Base-by-base conservation (phyloP, 176 grass and related monocot species). In the Avena sativa region DNA sequence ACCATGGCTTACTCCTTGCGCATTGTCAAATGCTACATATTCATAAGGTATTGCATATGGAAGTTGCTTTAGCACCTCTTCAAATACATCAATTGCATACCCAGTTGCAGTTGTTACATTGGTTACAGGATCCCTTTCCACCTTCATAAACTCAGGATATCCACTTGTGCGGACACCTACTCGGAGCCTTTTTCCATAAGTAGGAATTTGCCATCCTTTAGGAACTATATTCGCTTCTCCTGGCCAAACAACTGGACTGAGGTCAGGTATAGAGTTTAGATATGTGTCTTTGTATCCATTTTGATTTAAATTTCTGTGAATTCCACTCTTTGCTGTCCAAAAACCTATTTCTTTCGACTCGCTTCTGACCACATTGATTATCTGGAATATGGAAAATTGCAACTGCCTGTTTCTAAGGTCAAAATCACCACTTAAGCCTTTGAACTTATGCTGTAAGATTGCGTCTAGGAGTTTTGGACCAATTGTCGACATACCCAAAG, bases 361-460 rank as follows among this genome's bases (percentile, higher is more conserved):
- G 17, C 20, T 17, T 34, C 81, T 78, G 19, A 84, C 71, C n/a
- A 97, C 86, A 80, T 94, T 97, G 47, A 97, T 87, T 82, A 97
- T 89, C 75, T 85, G 48, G 43, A 94, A 94, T 19, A n/a, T 46
- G 0, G 86, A 90, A 14, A 32, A 11, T 8, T 86, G 60, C 6
- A 88, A 26, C 60, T 92, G 85, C 6, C 91, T 81, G 38, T 79
- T 40, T 60, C 52, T 14, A 32, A 96, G 51, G 17, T 82, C 46
- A 86, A 96, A 93, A 20, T 81, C 28, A n/a, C 87, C 91, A 73
- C 81, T 89, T 9, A 91, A 16, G 20, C 85, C 82, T 11, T 23
- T 60, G 70, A 96, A 90, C n/a, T 67, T 89, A 1, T 10, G 76
- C 4, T 81, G 69, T 59, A 84, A 14, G 23, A 93, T 86, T 50